Evolutionary conservation across 352 stramenopile species (phyloP).

Genomic region (Phytophthora foliorum): DNA sequence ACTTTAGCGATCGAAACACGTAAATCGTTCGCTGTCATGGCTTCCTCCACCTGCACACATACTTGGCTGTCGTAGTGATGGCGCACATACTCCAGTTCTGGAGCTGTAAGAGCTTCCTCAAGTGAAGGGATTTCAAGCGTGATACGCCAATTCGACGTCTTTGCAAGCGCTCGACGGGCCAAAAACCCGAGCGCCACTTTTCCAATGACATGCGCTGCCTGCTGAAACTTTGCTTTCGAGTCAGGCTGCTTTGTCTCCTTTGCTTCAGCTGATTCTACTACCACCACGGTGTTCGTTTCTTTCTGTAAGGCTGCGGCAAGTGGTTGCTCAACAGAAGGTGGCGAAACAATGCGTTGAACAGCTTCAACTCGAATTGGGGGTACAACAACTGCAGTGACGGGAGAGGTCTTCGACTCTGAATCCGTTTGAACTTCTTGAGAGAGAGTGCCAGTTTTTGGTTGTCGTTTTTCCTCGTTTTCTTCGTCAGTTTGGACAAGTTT

Average conservation of each 20-base stretch:
- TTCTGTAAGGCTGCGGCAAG: conserved; percentile 1
- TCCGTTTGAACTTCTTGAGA: conserved; percentile 49
- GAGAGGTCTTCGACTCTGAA: conserved; percentile 3
- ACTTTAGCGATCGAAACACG: conserved; percentile 53
- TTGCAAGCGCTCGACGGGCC: conserved; percentile 42
- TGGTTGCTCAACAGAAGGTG: conserved; percentile 8
- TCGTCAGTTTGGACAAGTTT: conserved; percentile 72
- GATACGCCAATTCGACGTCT: conserved; percentile 65
- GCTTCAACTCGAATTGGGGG: conserved; percentile 7
- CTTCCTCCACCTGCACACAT: conserved; percentile 50
- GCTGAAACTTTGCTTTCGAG: conserved; percentile 21
- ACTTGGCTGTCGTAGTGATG: conserved; percentile 23
- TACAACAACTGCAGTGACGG: conserved; percentile 7
- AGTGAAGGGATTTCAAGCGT: conserved; percentile 44
- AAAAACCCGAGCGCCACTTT: conserved; percentile 67
- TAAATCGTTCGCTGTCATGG: conserved; percentile 74
- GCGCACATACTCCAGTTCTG: conserved; percentile 33
- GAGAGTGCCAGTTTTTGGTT: neutral
- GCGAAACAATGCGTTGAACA: conserved; percentile 6
- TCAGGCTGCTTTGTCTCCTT: conserved; percentile 7
- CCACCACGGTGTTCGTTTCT: neutral
- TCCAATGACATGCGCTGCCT: conserved; percentile 54
- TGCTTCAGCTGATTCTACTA: neutral
- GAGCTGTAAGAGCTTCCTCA: conserved; percentile 38
- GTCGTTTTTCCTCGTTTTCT: conserved; percentile 33